Percentiles rank a stretch among this genome's conserved stretches.
phyloP scores from a whole-genome alignment of 176 grass and related monocot genomes.

The Avena eriantha region DNA sequence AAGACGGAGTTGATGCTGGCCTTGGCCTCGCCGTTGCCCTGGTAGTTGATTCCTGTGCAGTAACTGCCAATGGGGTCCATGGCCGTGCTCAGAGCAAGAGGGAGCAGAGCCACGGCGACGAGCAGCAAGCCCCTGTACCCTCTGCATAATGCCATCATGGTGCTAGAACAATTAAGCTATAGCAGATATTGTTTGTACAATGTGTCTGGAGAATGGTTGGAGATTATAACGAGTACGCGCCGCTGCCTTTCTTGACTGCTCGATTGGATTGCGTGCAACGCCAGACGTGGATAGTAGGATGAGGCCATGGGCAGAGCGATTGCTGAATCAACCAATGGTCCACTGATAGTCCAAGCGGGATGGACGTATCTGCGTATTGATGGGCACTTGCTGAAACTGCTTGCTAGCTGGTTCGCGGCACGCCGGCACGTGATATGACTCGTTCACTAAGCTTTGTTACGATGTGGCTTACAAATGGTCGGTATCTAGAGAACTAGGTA shows the following conservation, averaged over 20 bases:
- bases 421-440: background rate
- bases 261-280: slow-evolving; percentile 37
- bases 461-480: too few relatives aligned
- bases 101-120: slow-evolving; percentile 43
- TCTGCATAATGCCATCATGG: slow-evolving; percentile 51
- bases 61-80: slow-evolving; percentile 55
- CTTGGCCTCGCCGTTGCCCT: slow-evolving; percentile 23
- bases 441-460: slow-evolving; percentile 12
- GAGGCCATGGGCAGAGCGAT: background rate
- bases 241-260: slow-evolving; percentile 38
- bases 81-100: slow-evolving; percentile 43
- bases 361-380: too few relatives aligned
- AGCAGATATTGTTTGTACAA: background rate
- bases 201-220: slow-evolving; percentile 21
- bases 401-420: slow-evolving; percentile 22
- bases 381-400: background rate
- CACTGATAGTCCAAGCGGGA: background rate
- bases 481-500: too few relatives aligned
- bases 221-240: slow-evolving; percentile 25
- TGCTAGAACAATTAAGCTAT: background rate
- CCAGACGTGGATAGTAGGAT: slow-evolving; percentile 17
- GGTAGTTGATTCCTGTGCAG: slow-evolving; percentile 44
- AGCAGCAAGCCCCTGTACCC: slow-evolving; percentile 31
- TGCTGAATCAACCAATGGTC: slow-evolving; percentile 38
- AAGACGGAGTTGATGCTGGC: slow-evolving; percentile 55